phyloP scores from a whole-genome alignment of 73 alveolate species.

The Symbiodinium pilosum region DNA sequence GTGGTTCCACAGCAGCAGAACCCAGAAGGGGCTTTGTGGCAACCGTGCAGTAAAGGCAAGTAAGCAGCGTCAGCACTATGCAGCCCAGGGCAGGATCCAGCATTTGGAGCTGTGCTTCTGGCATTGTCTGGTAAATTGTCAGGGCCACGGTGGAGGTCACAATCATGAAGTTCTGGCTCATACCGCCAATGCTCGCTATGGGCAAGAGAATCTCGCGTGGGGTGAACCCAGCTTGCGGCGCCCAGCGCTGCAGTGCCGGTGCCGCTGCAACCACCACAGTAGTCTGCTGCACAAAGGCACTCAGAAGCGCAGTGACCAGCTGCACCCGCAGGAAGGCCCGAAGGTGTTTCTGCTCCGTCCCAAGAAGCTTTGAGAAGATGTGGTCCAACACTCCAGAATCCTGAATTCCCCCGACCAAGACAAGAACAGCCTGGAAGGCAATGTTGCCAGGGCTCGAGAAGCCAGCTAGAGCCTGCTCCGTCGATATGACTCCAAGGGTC shows the following conservation, averaged over 20 bases:
- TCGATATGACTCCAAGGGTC: constrained; percentile 20
- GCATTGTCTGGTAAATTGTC: constrained; percentile 77
- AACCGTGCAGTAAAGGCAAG: constrained; percentile 30
- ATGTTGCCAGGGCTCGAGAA: constrained; percentile 79
- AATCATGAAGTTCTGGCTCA: constrained; percentile 55
- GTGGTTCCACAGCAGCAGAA: neutral
- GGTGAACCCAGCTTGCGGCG: constrained; percentile 40
- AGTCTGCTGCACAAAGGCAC: constrained; percentile 60
- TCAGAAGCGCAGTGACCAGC: constrained; percentile 51
- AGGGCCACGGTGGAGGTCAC: constrained; percentile 81
- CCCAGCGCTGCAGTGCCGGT: constrained; percentile 86
- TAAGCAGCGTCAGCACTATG: constrained; percentile 30
- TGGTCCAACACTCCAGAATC: constrained; percentile 71
- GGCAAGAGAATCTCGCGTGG: constrained; percentile 54
- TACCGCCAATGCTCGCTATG: constrained; percentile 15
- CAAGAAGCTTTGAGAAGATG: constrained; percentile 34
- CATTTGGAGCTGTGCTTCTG: constrained; percentile 59
- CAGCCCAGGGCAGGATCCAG: constrained; percentile 58
- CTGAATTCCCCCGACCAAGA: constrained; percentile 49
- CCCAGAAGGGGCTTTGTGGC: constrained; percentile 65
- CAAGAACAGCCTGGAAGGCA: constrained; percentile 62
- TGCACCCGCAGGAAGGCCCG: constrained; percentile 47
- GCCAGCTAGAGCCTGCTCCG: constrained; percentile 55
- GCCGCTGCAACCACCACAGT: constrained; percentile 72
- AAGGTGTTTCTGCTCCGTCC: neutral